Base-by-base conservation (phyloP, 1,284 basidiomycete genomes). In the Caloboletus firmus region DNA sequence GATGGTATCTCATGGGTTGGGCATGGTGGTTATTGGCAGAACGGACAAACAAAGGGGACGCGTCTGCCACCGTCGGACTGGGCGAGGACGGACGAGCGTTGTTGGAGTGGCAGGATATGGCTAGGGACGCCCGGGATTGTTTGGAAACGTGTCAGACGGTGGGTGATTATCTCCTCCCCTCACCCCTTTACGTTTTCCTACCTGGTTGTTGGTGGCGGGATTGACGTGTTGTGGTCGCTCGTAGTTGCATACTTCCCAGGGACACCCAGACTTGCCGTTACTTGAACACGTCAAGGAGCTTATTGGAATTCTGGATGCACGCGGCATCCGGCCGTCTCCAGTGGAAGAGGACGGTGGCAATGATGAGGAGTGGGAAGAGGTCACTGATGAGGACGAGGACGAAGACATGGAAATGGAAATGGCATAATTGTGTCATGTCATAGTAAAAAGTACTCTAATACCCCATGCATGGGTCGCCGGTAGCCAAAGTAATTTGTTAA, bases 1-100 rank as follows among this genome's bases (percentile, higher is more conserved):
- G 89, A 4, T 95, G 93, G 83, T 97, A 97, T 70, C 81, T 96
- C n/a, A 91, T 95, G 69, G 95, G 93, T 49, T 95, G 93, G 92
- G 89, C 91, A 55, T 94, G 93, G 79, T 93, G 86, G 75, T 76
- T 95, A 40, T 84, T 87, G 81, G 79, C 82, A 0, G 85, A 90
- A 65, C 79, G 83, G 56, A 80, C 81, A 17, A 78, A 80, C 56
- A 83, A 84, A 58, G 78, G 71, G 31, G 81, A 79, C n/a, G 78
- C 75, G 15, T 80, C 35, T 17, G 50, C 45, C 2, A 26, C 35
- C 3, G 52, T 2, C 17, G 63, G 45, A 32, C 45, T 62, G 9
- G 60, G 40, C 39, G 53, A 62, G 24, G 66, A 78, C 39, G 71
- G 83, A 5, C 83, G 83, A 49, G 83, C 80, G 12, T 65, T 91